Evolutionary conservation across 257 asterid species (phyloP), one percentile per base, ranked within the genome.

Genomic region (Ehretia macrophylla): DNA sequence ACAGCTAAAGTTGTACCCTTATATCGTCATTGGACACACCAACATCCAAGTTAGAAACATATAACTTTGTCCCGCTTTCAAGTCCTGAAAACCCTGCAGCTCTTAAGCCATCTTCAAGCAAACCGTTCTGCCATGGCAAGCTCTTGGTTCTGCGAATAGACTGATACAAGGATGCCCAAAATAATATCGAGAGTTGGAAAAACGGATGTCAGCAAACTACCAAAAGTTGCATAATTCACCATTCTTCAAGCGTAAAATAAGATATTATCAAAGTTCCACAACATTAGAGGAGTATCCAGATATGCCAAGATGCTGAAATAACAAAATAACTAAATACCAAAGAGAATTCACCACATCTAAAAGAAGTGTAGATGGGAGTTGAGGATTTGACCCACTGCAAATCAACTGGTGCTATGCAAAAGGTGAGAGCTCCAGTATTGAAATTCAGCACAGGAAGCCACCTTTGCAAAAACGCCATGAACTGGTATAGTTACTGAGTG

Each of bases 1-100:
- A 59, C 46, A 47, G 55, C 75, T 55, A 51, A 73, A 46, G 54
- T 14, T 62, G 64, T 86, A 86, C 95, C 95, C 93, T 79, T 73
- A 86, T 86, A 68, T 86, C 95, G 58, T 84, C 82, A 60, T 67
- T 83, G 52, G 90, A 63, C 37, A 86, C 95, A 62, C 89, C 81
- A 55, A 42, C 27, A 17, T 83, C 90, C 84, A 86, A 77, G 76
- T 84, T 86, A 57, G 90, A 79, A 63, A 86, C 72, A 59, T 60
- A 66, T 22, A 77, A 53, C 69, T 72, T 75, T 16, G 95, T 69
- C 17, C 83, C 87, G 60, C 59, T 73, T 55, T 77, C 94, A 65
- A 77, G 55, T 57, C 80, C 88, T 20, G 95, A 75, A 18, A 88
- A 42, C 48, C 91, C 91, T 69, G 88, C 90, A 57, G 94, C 85